Base-by-base conservation (phyloP, 106 monocot species). In the Agapanthus africanus region DNA sequence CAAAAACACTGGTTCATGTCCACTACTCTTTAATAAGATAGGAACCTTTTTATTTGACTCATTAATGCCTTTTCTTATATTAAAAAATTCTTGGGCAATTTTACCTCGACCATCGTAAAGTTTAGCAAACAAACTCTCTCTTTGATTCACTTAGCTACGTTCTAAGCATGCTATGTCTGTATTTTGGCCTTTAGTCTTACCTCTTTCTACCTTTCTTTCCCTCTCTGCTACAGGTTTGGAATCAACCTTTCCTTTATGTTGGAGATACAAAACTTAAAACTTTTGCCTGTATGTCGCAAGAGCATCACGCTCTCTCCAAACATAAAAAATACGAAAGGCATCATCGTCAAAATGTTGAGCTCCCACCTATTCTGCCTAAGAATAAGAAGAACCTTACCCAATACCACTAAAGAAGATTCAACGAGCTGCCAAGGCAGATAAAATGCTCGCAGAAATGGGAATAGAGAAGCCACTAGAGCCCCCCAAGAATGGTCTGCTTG, bases 401-500 rank as follows among this genome's bases (percentile, higher is more conserved):
- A 41, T 91, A 6, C 91, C 88, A 41, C 50, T 95, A 23, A 83
- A 84, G 39, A 88, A 88, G 82, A 73, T 91, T 73, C 70, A 73
- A 59, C 57, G 72, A 57, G 73, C 70, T 56, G 80, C 91, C 18
- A 86, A 70, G 74, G 59, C 44, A 49, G 83, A 84, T 63, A 95
- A 81, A 72, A 83, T 79, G 57, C 40, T 88, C 23, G 95, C 88
- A 76, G 68, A 84, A 64, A 84, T 85, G 91, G 83, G 88, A 40
- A 85, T 95, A 42, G 91, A 91, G 72, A 95, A 84, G 71, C 83
- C 83, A 21, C 84, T 95, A 57, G 85, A 83, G 13, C 85, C 91
- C 6, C 91, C 91, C 7, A 97, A 84, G 66, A 92, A 97, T 80
- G 95, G 95, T 11, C 64, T 97, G 65, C 68, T 97, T 47, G 91